phyloP scores from a whole-genome alignment of 2,329 filamentous ascomycete genomes.

The Trematosphaeria pertusa region DNA sequence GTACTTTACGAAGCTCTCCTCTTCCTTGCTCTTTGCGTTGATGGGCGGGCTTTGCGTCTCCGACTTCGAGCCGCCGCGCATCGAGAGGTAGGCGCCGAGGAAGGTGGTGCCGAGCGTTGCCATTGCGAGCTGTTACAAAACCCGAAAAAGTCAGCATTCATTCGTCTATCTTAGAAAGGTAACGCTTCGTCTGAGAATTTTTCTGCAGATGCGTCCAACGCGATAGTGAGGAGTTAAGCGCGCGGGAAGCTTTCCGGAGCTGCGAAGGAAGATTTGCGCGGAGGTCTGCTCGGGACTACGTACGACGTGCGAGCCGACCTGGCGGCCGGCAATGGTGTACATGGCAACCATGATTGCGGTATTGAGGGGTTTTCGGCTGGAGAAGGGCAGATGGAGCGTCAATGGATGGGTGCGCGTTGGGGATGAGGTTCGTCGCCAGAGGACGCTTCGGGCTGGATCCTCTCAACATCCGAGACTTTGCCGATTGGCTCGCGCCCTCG shows the following conservation, averaged over 20 bases:
- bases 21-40: conserved; percentile 70
- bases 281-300: conserved; percentile 31
- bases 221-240: too few species aligned
- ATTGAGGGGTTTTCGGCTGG: conserved; percentile 21
- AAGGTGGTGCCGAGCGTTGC: conserved; percentile 52
- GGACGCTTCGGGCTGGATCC: too few species aligned
- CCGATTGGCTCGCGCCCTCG: too few species aligned
- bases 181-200: too few species aligned
- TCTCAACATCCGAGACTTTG: too few species aligned
- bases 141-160: conserved; percentile 15
- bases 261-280: conserved; percentile 8
- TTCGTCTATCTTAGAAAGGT: conserved; percentile 17
- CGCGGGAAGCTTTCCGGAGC: not conserved
- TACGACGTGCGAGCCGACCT: conserved; percentile 63
- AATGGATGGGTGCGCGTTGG: conserved; percentile 37
- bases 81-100: conserved; percentile 43
- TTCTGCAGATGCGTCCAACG: too few species aligned
- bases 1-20: conserved; percentile 73
- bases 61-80: conserved; percentile 50
- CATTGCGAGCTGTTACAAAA: conserved; percentile 63
- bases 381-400: conserved; percentile 28
- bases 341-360: conserved; percentile 58
- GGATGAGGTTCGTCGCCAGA: conserved; percentile 5
- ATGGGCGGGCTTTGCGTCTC: conserved; percentile 59
- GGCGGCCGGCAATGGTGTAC: conserved; percentile 59